These are phyloP conservation scores for Petrea volubilis DNA, from an alignment of 257 asterid species.

Conservation along the genomic window DNA sequence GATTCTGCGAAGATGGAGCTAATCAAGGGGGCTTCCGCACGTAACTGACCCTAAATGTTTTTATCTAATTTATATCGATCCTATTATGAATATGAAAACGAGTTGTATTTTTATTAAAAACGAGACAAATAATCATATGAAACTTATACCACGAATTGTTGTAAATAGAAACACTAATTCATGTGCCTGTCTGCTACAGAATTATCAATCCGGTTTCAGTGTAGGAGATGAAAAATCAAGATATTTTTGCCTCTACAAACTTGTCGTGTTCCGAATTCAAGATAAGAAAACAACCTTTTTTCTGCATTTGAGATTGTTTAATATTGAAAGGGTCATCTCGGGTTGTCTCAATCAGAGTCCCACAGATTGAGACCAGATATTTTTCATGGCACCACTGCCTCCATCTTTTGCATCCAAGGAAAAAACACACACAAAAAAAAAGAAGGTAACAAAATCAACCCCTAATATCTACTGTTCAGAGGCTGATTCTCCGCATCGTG, in stretches of 20 bases:
- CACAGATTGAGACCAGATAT: not conserved
- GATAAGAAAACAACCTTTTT: not conserved
- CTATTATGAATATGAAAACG: too few species aligned
- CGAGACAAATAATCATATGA: too few species aligned
- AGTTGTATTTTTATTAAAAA: too few species aligned
- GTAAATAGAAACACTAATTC: not conserved
- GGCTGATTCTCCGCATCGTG: too few species aligned
- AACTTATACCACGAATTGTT: not conserved
- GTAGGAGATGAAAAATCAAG: not conserved
- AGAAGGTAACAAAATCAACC: too few species aligned
- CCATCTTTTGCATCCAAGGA: not conserved
- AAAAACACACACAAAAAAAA: too few species aligned
- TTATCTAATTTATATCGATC: too few species aligned
- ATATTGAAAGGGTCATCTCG: not conserved
- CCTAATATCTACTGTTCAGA: too few species aligned
- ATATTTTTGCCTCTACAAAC: not conserved
- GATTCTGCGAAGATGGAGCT: too few species aligned
- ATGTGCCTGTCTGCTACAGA: not conserved
- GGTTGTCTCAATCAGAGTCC: slow-evolving; percentile 6
- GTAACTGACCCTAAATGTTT: too few species aligned
- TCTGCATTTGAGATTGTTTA: not conserved
- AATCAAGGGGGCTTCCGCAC: too few species aligned
- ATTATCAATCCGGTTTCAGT: not conserved
- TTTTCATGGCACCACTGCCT: not conserved
- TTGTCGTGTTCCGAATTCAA: not conserved